Base-by-base conservation (phyloP, 225 moss, liverwort and hornwort species). In the Pleurozium schreberi region DNA sequence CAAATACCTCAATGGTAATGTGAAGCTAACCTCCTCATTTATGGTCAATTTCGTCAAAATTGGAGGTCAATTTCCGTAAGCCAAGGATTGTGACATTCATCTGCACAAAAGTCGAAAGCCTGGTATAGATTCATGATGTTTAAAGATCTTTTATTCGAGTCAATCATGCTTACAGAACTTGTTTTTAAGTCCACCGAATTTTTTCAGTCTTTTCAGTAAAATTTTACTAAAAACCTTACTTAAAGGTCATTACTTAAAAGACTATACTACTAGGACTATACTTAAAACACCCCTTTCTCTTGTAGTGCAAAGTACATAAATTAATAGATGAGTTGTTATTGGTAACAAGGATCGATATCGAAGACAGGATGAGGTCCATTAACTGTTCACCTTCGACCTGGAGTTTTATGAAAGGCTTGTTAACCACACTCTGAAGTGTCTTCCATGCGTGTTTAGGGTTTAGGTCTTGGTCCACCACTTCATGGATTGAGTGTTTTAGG, bases 1-100 rank as follows among this genome's bases (percentile, higher is more conserved):
- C 84, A 93, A 92, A 83, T 93, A 92, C 83, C 89, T 95, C 82
- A 74, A 92, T 49, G 93, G 95, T 93, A n/a, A 88, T n/a, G 47
- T 62, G 18, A 73, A 38, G 62, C 81, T 40, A 10, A 64, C 20
- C 55, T 73, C 73, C 71, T 25, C 22, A 74, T 74, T 47, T 4
- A 23, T 3, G 30, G 21, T 47, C 38, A 25, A 45, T 64, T 15
- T 64, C 63, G 45, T 34, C 7, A 34, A 36, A n/a, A 63, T 19
- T 59, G 80, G 40, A 40, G 57, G 28, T 42, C 50, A 52, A 30
- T 57, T n/a, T 60, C 14, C 81, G 31, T 21, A 10, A 18, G 27
- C 43, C 31, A 61, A 60, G 27, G 60, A 55, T 81, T 21, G 81
- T 60, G 59, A 60, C 42, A 9, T 31, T 40, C 81, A 60, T 81